These are phyloP conservation scores for Coprinellus aureogranulatus DNA, from an alignment of 768 basidiomycete genomes.

Conservation along the genomic window DNA sequence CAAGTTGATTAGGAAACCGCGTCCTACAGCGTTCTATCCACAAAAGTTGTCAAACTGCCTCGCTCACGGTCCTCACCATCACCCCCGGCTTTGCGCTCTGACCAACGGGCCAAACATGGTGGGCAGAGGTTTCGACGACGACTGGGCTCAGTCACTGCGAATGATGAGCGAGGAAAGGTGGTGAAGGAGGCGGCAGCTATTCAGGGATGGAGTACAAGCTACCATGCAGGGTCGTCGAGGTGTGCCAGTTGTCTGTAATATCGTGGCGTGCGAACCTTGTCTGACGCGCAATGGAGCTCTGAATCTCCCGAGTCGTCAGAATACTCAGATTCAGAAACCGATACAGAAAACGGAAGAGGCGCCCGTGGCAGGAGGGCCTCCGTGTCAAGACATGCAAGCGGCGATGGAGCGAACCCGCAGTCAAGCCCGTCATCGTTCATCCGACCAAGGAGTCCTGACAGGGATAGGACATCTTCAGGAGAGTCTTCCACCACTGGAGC, in stretches of 20 bases:
- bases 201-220: conserved; percentile 81
- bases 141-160: conserved; percentile 25
- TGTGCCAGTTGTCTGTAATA: conserved; percentile 28
- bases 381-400: conserved; percentile 12
- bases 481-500: conserved; percentile 37
- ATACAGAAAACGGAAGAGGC: conserved; percentile 8
- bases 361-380: conserved; percentile 45
- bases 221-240: conserved; percentile 84
- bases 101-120: conserved; percentile 38
- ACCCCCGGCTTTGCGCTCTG: conserved; percentile 54
- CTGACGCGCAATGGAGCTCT: conserved; percentile 36
- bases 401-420: conserved; percentile 11
- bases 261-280: not conserved
- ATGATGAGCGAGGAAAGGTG: conserved; percentile 1
- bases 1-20: not conserved
- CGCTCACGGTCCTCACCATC: conserved; percentile 79
- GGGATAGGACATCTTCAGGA: conserved; percentile 35
- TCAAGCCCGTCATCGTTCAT: conserved; percentile 24
- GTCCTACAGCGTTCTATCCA: not conserved
- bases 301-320: conserved; percentile 48
- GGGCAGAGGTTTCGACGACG: conserved; percentile 35
- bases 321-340: not conserved
- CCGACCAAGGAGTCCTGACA: conserved; percentile 31
- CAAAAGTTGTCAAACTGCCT: conserved; percentile 57
- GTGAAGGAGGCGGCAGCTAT: conserved; percentile 21